Percentiles rank a stretch among this genome's conserved stretches.
phyloP scores from a whole-genome alignment of 257 asterid species.

The Solanum piurae region DNA sequence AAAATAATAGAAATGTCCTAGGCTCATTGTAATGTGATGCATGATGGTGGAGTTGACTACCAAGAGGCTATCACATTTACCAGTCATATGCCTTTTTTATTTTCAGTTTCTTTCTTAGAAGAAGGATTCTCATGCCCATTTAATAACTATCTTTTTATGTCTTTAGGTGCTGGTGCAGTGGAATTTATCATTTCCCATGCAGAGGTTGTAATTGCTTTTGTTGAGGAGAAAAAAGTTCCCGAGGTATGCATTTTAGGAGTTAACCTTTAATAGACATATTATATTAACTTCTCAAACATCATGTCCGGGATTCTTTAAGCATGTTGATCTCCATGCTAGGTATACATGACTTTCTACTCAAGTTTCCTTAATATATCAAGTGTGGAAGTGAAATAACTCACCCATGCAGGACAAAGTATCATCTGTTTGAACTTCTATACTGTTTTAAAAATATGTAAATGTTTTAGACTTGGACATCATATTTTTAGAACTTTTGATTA shows the following conservation, averaged over 20 bases:
- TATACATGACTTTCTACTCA: neutral
- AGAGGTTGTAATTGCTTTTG: conserved; percentile 74
- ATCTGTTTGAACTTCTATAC: neutral
- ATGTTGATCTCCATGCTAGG: neutral
- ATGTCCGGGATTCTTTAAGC: neutral
- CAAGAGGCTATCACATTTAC: neutral
- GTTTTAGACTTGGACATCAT: neutral
- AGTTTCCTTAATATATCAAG: neutral
- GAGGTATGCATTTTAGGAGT: conserved; percentile 40
- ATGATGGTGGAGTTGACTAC: neutral
- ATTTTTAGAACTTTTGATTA: neutral
- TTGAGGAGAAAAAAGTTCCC: conserved; percentile 76
- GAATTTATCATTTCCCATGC: conserved; percentile 95
- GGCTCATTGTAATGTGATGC: neutral
- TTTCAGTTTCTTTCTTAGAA: neutral
- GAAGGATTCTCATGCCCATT: neutral
- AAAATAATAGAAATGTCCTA: neutral
- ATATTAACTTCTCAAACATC: neutral
- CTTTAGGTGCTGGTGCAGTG: conserved; percentile 86
- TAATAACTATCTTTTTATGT: conserved; percentile 10
- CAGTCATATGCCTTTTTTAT: neutral
- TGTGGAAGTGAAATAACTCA: neutral
- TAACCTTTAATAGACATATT: neutral
- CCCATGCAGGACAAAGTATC: neutral
- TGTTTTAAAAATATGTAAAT: neutral